These are phyloP conservation scores for Flaveria trinervia DNA, from an alignment of 129 eudicot genomes.

Conservation along the genomic window DNA sequence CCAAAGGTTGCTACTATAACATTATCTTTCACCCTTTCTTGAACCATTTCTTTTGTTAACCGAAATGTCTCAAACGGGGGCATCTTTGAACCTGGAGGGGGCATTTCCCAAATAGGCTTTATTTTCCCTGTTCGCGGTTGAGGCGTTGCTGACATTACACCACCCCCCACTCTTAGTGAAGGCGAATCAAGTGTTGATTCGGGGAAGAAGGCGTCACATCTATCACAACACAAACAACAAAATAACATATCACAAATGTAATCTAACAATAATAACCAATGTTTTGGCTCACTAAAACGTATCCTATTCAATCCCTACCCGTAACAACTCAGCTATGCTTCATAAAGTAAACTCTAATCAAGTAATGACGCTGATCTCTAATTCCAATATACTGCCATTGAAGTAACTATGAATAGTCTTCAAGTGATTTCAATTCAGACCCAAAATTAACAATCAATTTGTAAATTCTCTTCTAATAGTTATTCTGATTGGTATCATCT, in stretches of 20 bases:
- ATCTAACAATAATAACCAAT: not conserved
- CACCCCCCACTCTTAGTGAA: constrained; percentile 29
- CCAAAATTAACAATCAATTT: not conserved
- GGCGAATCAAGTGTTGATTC: constrained; percentile 45
- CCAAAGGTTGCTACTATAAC: constrained; percentile 81
- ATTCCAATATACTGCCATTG: too few species aligned
- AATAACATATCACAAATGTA: not conserved
- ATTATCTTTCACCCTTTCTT: constrained; percentile 82
- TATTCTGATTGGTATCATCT: not conserved
- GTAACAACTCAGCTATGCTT: too few species aligned
- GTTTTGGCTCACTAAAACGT: not conserved
- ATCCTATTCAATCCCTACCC: not conserved
- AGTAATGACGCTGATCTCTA: too few species aligned
- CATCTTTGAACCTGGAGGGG: constrained; percentile 70
- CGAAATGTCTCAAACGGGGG: constrained; percentile 71
- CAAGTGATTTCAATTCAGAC: not conserved
- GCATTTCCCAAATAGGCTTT: constrained; percentile 59
- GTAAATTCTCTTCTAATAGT: not conserved
- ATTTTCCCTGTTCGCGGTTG: constrained; percentile 33
- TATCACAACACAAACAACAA: constrained; percentile 16
- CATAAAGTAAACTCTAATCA: too few species aligned
- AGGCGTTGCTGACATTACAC: constrained; percentile 29
- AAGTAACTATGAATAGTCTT: too few species aligned
- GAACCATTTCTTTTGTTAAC: constrained; percentile 76
- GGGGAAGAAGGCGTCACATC: constrained; percentile 46